Base-by-base conservation (phyloP, 495 filamentous ascomycete species). In the Achaetomiella virescens region DNA sequence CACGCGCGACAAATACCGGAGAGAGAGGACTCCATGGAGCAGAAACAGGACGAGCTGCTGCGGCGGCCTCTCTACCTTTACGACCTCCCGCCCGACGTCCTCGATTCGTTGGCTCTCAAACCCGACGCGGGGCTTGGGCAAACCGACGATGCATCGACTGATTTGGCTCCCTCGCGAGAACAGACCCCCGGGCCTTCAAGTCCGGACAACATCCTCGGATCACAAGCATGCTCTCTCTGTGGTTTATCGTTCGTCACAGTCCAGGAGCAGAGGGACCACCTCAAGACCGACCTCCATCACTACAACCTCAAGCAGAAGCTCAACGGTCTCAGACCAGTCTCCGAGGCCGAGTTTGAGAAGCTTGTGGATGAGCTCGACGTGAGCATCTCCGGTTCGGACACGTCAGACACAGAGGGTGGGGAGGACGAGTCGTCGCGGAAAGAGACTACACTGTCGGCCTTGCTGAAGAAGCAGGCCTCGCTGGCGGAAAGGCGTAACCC, bases 281-380 rank as follows among this genome's bases (percentile, higher is more conserved):
- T 88, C 24, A 84, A 86, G 51, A 95, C 91, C n/a, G 93, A 98
- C 68, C 78, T 92, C 44, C 93, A 98, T 70, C 79, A 86, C 52
- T 97, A 96, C 70, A 98, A 98, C 66, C 67, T 97, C 46, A 97
- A 96, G 69, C 89, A 88, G 65, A 92, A 88, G 72, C 70, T 96
- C 33, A 79, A 85, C 50, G 89, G 88, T 0, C 78, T 75, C 43
- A 75, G 74, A 11, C 73, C 84, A 0, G 84, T 96, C 1, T 78
- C 81, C 11, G 93, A 97, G 54, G 61, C 62, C 11, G 87, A 96
- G 42, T 97, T 97, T 53, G 86, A 89, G 61, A 87, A 84, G 64
- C 79, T 97, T 12, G 74, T 97, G 11, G 89, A 84, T 17, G 82
- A 90, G 35, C 75, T 95, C 18, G 84, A 95, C 55, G 90, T 96